Evolutionary conservation across 179 eudicot genomes (phyloP).

Genomic region (Spergularia azorica): DNA sequence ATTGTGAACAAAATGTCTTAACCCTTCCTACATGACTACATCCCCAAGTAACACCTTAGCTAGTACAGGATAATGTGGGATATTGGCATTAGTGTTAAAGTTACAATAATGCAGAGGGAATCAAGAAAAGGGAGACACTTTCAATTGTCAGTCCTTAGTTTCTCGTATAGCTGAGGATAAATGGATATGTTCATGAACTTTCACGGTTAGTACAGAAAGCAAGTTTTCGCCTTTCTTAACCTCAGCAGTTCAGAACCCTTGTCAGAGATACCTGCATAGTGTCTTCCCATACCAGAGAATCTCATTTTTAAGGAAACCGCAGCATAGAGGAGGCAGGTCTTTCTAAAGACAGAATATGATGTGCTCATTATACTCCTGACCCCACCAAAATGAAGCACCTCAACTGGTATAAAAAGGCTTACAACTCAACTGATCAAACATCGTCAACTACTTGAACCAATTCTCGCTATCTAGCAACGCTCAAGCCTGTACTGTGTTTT

Average conservation of each 20-base stretch:
- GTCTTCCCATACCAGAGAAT: constrained; percentile 24
- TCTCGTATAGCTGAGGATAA: constrained; percentile 9
- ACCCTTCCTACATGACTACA: constrained; percentile 1
- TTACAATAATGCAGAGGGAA: constrained; percentile 22
- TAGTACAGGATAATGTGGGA: constrained; percentile 19
- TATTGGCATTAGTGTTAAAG: constrained; percentile 12
- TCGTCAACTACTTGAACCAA: constrained; percentile 18
- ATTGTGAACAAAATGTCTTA: constrained; percentile 2
- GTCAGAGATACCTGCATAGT: background rate
- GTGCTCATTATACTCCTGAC: constrained; percentile 28
- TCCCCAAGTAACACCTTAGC: constrained; percentile 21
- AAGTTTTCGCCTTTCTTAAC: background rate
- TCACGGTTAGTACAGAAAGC: background rate
- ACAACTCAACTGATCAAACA: constrained; percentile 29
- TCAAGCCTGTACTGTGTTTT: background rate
- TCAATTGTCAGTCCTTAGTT: background rate
- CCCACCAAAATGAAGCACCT: constrained; percentile 20
- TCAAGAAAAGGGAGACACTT: constrained; percentile 17
- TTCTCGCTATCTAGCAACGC: constrained; percentile 14
- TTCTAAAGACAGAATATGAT: constrained; percentile 20
- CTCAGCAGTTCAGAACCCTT: no score
- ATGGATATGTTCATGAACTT: constrained; percentile 21
- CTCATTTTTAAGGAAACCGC: constrained; percentile 29
- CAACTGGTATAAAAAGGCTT: constrained; percentile 29
- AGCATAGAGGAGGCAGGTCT: background rate